Base-by-base conservation (phyloP, 106 monocot genomes). In the Iris macrosiphon region DNA sequence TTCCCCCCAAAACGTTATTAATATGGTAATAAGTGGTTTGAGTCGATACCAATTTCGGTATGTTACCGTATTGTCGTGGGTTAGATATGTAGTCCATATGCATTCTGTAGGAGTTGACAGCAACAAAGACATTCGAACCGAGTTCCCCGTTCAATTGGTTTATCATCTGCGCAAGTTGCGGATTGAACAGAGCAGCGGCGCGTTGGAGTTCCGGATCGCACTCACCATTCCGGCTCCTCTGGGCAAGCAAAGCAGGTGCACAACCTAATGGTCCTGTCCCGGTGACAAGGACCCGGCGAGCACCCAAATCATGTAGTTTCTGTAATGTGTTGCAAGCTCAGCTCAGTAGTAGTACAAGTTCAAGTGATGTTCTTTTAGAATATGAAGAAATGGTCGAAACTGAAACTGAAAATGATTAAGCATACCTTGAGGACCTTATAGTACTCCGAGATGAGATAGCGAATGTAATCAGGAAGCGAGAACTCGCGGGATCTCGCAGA, bases 221-320 rank as follows among this genome's bases (percentile, higher is more conserved):
- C 4, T 37, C 38, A n/a, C 86, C 86, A 6, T 65, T 38, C 3
- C 58, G 24, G 67, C 86, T 87, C 22, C 74, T 69, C 59, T 48
- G 21, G 1, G 86, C 86, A n/a, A 87, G 81, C 70, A 60, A 59
- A 3, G 86, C 76, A 1, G 86, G 86, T 3, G 71, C 86, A 33
- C 86, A 87, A 0, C 86, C 86, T 9, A 87, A 47, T 0, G 86
- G 77, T 9, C 86, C 86, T 2, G 76, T 64, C 15, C 86, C 86
- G 1, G 81, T 81, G 23, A 87, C 86, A 30, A 87, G 48, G 0
- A 87, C 81, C 31, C 66, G 62, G 0, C 86, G 61, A 17, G 81
- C 73, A 0, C 86, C 86, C 21, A 81, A 25, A 4, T 71, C 73
- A 39, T 87, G 52, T 6, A 87, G 31, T n/a, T 49, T 68, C 81